These are phyloP conservation scores for Botryotinia calthae DNA, from an alignment of 2,329 filamentous ascomycete genomes.

Conservation along the genomic window DNA sequence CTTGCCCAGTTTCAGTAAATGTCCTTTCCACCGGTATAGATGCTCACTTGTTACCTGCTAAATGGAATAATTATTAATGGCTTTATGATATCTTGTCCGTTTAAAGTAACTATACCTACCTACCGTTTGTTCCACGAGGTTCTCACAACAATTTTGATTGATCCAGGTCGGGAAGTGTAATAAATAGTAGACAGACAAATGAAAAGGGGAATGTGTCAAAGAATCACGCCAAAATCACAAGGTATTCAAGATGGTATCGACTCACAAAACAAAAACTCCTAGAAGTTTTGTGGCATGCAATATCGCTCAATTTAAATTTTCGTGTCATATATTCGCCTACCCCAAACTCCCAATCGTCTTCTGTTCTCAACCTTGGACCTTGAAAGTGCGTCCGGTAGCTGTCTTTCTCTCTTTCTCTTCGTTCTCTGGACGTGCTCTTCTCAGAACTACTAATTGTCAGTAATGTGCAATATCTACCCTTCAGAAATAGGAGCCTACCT, in stretches of 20 bases:
- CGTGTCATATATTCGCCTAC: slow-evolving; percentile 9
- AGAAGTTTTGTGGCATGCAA: slow-evolving; percentile 3
- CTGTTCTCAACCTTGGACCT: slow-evolving; percentile 36
- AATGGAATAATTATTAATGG: not conserved
- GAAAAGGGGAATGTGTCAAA: not conserved
- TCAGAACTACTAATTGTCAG: slow-evolving; percentile 68
- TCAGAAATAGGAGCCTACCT: slow-evolving; percentile 54
- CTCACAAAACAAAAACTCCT: not conserved
- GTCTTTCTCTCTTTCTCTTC: slow-evolving; percentile 99
- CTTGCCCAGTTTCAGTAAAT: not conserved
- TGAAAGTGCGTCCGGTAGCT: slow-evolving; percentile 92
- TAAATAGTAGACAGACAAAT: not conserved
- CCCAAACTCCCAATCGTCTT: slow-evolving; percentile 22
- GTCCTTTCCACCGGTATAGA: not conserved
- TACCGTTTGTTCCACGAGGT: not conserved
- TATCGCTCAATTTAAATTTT: slow-evolving; percentile 18
- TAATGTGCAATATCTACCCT: not conserved
- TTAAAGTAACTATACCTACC: not conserved
- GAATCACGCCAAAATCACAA: not conserved
- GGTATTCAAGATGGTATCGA: not conserved
- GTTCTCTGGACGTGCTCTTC: slow-evolving; percentile 88
- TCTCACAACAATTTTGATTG: not conserved
- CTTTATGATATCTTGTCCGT: not conserved
- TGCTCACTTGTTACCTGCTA: not conserved
- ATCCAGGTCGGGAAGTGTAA: not conserved